Evolutionary conservation across 441 rosid genomes (phyloP), one percentile per base, ranked within the genome.

Genomic region (Gossypium aridum): DNA sequence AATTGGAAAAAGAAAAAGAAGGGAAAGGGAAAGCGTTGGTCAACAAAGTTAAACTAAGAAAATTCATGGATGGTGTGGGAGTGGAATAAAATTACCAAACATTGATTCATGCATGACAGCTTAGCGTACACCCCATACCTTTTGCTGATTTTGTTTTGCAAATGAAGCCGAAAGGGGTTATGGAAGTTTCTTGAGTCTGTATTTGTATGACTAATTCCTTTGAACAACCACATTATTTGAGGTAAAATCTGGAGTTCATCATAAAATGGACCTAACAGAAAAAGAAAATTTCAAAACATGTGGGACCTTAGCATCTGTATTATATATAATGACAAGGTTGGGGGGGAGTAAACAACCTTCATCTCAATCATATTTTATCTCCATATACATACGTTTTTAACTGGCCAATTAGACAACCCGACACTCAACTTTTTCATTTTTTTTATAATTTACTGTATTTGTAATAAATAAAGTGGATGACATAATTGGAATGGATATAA

Each of bases 71-170:
- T 28, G 62, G 61, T 51, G 22, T 3, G 56, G 14, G 14, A 70
- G 61, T 54, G 73, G 60, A 70, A 26, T 16, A 12, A 49, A 49
- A 49, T 31, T 31, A 31, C 7, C 37, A 31, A 31, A 31, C 37
- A 31, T 31, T 31, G 7, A 31, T 31, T 31, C 37, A 17, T 70
- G 73, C 63, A 22, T n/a, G 49, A 70, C 73, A 70, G 73, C 73
- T 28, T 28, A 28, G 34, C 34, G 34, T 4, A 28, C 34, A 28
- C 34, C 34, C 55, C 20, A 61, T 62, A 62, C 23, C 71, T 16
- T 34, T 64, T 47, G 25, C 16, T 34, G 57, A 65, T 39, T 20
- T 12, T 37, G 13, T 31, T 31, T 5, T 31, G n/a, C 37, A 12
- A 64, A 34, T 4, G n/a, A 57, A 43, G 16, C 25, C 16, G 25